These are phyloP conservation scores for Blastobotrys chiropterorum DNA, from an alignment of 805 yeast genomes.

Conservation along the genomic window DNA sequence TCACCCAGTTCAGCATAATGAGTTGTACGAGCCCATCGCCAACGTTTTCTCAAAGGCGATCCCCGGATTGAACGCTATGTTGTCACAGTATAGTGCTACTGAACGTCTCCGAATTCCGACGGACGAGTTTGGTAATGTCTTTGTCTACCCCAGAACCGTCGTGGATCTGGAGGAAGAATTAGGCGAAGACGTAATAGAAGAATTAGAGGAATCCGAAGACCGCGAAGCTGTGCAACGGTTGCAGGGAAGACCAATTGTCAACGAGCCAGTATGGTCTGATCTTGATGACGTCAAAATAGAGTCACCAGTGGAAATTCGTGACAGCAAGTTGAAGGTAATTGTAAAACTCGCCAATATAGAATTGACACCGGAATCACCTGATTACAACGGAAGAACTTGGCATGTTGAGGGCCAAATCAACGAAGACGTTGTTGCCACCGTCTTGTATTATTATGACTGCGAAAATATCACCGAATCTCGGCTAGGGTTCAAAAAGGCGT, in stretches of 20 bases:
- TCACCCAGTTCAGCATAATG: conserved; percentile 29
- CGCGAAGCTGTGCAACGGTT: not conserved
- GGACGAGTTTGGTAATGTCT: not conserved
- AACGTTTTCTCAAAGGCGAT: conserved; percentile 28
- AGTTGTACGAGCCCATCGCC: conserved; percentile 31
- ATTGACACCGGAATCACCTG: conserved; percentile 37
- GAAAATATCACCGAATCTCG: conserved; percentile 36
- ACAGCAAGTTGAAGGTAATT: conserved; percentile 29
- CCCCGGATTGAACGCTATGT: conserved; percentile 32
- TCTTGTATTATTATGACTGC: conserved; percentile 36
- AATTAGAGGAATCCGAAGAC: conserved; percentile 1
- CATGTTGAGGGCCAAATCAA: conserved; percentile 39
- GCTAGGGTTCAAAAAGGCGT: conserved; percentile 25
- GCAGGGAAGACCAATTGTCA: not conserved
- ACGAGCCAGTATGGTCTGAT: not conserved
- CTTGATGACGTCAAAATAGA: not conserved
- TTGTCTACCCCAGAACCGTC: not conserved
- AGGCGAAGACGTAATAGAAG: conserved; percentile 2
- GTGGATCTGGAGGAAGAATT: conserved; percentile 4
- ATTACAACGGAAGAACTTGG: conserved; percentile 38
- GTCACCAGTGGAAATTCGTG: not conserved
- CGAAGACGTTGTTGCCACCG: conserved; percentile 39
- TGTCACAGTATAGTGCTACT: conserved; percentile 18
- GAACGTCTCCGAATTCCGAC: not conserved
- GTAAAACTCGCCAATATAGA: conserved; percentile 38